Percentiles rank a stretch among this genome's conserved stretches.
Conservation (phyloP, 2,329 filamentous ascomycete genomes). For the Knufia fluminis region DNA sequence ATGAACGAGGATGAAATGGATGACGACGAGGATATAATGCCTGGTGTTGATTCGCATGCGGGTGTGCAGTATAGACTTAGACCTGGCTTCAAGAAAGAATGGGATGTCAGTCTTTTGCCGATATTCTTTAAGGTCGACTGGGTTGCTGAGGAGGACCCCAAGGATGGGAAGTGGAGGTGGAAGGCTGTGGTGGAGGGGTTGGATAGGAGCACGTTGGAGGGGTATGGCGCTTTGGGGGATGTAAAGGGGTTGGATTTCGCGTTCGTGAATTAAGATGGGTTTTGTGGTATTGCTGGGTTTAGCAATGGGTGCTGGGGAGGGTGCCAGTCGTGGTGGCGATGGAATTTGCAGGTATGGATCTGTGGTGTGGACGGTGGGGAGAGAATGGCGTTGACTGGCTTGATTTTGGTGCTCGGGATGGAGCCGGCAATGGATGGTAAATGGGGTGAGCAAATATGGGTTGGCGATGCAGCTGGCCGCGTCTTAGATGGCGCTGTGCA, state of each 20-base stretch:
- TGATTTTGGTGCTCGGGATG: too few relatives aligned
- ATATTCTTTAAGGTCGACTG: constrained; percentile 8
- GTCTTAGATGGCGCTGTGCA: too few relatives aligned
- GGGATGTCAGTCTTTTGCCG: not conserved
- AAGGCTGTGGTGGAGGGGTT: not conserved
- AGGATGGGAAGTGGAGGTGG: constrained; percentile 3
- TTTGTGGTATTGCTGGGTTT: too few relatives aligned
- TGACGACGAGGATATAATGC: constrained; percentile 20
- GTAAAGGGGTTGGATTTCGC: constrained; percentile 2
- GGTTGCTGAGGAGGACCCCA: not conserved
- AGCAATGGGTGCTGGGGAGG: too few relatives aligned
- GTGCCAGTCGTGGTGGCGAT: too few relatives aligned
- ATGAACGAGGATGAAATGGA: constrained; percentile 24
- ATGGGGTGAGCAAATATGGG: too few relatives aligned
- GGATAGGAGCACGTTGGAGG: constrained; percentile 1
- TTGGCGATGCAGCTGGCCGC: too few relatives aligned
- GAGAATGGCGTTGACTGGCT: too few relatives aligned
- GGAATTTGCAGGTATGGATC: too few relatives aligned
- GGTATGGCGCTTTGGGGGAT: not conserved
- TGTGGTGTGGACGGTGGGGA: too few relatives aligned
- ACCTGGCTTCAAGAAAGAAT: constrained; percentile 5
- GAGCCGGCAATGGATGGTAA: too few relatives aligned
- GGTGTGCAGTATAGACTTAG: not conserved
- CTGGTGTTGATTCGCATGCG: not conserved
- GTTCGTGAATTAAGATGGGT: not conserved